Percentiles rank a stretch among this genome's conserved stretches.
Evolutionary conservation across 768 basidiomycete species (phyloP).

Genomic region (Cystoderma amianthinum): DNA sequence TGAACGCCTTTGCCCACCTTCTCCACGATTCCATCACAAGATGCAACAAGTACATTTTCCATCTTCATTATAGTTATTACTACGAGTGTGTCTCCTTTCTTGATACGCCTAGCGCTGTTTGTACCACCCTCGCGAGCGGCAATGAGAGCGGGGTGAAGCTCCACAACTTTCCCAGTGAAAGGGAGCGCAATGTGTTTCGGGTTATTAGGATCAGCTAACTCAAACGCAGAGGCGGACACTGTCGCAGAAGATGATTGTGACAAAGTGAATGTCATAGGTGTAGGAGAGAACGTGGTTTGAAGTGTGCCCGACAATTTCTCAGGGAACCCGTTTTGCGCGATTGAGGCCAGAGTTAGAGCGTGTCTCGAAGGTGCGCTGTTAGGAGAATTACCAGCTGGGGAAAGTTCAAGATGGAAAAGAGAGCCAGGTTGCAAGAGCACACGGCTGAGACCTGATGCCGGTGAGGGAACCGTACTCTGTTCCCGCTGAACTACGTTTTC

Average conservation of each 20-base stretch:
- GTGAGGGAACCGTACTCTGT: not conserved
- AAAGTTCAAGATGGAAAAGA: constrained; percentile 23
- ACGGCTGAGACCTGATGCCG: not conserved
- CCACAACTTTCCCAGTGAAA: constrained; percentile 29
- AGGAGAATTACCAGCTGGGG: constrained; percentile 5
- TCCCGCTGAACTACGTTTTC: not conserved
- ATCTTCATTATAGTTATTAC: constrained; percentile 35
- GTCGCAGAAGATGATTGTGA: constrained; percentile 22
- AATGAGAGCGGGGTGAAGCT: constrained; percentile 22
- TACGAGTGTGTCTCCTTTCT: constrained; percentile 24
- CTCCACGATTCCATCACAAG: constrained; percentile 19
- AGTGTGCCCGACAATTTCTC: constrained; percentile 24
- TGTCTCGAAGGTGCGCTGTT: constrained; percentile 15
- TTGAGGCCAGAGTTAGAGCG: constrained; percentile 21
- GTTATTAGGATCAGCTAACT: constrained; percentile 27
- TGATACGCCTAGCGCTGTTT: constrained; percentile 9
- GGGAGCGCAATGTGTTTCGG: constrained; percentile 20
- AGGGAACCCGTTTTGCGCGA: constrained; percentile 28
- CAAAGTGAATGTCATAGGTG: constrained; percentile 21
- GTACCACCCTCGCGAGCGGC: constrained; percentile 1
- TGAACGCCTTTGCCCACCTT: constrained; percentile 23
- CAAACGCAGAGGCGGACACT: constrained; percentile 16
- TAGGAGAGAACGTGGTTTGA: constrained; percentile 21
- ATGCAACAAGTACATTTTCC: constrained; percentile 24
- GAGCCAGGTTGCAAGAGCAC: constrained; percentile 26